Evolutionary conservation across 306 rosid species (phyloP).

Genomic region (Castanopsis chinensis): DNA sequence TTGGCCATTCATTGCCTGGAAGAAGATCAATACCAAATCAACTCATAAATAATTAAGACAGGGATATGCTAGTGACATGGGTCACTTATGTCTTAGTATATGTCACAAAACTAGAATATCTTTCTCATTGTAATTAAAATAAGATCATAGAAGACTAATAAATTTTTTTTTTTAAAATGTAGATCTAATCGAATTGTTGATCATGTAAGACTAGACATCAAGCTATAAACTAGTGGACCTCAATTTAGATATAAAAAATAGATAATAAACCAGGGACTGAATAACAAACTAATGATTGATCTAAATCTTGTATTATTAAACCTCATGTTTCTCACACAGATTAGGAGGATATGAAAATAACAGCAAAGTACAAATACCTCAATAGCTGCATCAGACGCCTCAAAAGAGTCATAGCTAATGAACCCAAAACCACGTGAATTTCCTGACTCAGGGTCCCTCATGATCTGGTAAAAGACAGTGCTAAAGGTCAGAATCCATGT

Average conservation of each 20-base stretch:
- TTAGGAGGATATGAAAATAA: neutral
- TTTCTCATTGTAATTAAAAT: neutral
- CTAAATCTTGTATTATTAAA: neutral
- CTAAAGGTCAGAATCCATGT: conserved; percentile 21
- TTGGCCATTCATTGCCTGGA: conserved; percentile 95
- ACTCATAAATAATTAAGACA: neutral
- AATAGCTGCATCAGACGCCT: conserved; percentile 97
- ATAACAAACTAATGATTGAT: neutral
- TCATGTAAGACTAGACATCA: neutral
- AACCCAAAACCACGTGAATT: conserved; percentile 98
- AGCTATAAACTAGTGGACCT: neutral
- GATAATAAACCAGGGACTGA: neutral
- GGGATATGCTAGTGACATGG: neutral
- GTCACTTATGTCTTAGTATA: neutral
- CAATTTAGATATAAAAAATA: neutral
- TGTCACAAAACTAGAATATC: neutral
- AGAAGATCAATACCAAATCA: conserved; percentile 2
- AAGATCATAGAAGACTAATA: neutral
- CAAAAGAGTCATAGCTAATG: conserved; percentile 95
- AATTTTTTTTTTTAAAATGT: neutral
- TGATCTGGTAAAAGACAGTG: conserved; percentile 59
- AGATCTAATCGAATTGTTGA: neutral
- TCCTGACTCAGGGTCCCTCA: conserved; percentile 99
- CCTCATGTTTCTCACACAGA: neutral
- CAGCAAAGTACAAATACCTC: conserved; percentile 53